Percentiles rank a stretch among this genome's conserved stretches.
phyloP scores from a whole-genome alignment of 805 yeast genomes.

The Saturnispora hagleri region DNA sequence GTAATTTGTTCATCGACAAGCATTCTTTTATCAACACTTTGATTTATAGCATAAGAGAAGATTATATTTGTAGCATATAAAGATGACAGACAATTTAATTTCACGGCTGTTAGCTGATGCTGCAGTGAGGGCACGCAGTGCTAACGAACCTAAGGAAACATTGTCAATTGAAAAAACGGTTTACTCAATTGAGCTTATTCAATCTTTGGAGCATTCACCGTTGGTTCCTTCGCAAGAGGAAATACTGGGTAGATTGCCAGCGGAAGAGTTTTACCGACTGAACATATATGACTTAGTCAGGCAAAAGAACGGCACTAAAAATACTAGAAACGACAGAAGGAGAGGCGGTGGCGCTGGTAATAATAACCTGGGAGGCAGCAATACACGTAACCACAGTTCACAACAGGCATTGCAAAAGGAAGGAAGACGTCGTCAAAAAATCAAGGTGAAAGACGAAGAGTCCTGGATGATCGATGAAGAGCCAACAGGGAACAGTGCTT shows the following conservation, averaged over 20 bases:
- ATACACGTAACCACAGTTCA: constrained; percentile 7
- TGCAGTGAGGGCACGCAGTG: constrained; percentile 26
- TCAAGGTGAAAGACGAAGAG: constrained; percentile 11
- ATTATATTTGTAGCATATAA: not conserved
- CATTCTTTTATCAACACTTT: not conserved
- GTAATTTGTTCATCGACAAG: not conserved
- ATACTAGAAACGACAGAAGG: not conserved
- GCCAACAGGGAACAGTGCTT: constrained; percentile 40
- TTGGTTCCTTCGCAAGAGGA: constrained; percentile 6
- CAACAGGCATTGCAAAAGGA: constrained; percentile 2
- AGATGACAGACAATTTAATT: constrained; percentile 18
- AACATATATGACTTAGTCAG: constrained; percentile 11
- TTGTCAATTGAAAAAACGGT: not conserved
- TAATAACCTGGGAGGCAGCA: constrained; percentile 10
- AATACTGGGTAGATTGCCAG: constrained; percentile 33
- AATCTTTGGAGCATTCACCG: constrained; percentile 8
- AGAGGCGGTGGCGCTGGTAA: constrained; percentile 2
- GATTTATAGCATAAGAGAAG: not conserved
- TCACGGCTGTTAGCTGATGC: constrained; percentile 27
- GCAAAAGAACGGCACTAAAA: not conserved
- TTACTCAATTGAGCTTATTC: constrained; percentile 6
- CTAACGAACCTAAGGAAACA: constrained; percentile 5
- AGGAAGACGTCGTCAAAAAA: constrained; percentile 14
- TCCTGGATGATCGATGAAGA: constrained; percentile 31
- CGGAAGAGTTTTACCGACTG: constrained; percentile 40